These are phyloP conservation scores for Yamadazyma membranifaciens DNA, from an alignment of 1,139 yeast species.

Conservation along the genomic window DNA sequence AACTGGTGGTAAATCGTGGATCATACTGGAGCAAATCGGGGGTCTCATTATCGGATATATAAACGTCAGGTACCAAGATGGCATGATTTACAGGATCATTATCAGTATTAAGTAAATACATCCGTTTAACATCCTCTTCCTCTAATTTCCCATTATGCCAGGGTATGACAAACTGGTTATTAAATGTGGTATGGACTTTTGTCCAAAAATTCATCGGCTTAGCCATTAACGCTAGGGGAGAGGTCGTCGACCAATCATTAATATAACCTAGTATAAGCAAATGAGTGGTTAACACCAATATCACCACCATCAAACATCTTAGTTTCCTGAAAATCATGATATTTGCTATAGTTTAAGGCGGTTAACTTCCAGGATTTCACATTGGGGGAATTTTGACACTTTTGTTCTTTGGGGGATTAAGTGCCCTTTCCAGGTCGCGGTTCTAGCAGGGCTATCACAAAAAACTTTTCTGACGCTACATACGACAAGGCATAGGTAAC, in stretches of 20 bases:
- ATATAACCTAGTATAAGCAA: slow-evolving; percentile 8
- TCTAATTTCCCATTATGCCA: slow-evolving; percentile 2
- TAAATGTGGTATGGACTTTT: slow-evolving; percentile 1
- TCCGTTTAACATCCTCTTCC: slow-evolving; percentile 3
- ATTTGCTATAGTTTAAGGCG: too few species aligned
- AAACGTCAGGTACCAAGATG: slow-evolving; percentile 6
- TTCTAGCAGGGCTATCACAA: background rate
- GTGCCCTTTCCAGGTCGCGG: slow-evolving; percentile 3
- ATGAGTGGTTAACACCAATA: slow-evolving; percentile 18
- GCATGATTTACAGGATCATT: slow-evolving; percentile 1
- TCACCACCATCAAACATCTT: slow-evolving; percentile 17
- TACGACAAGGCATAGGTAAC: too few species aligned
- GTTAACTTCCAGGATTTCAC: background rate
- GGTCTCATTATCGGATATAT: slow-evolving; percentile 1
- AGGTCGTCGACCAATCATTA: slow-evolving; percentile 1
- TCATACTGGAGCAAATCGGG: slow-evolving; percentile 24
- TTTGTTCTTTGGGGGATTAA: slow-evolving; percentile 1
- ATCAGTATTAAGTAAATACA: slow-evolving; percentile 7
- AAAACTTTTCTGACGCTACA: too few species aligned
- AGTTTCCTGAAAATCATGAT: slow-evolving; percentile 17
- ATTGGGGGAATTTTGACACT: background rate
- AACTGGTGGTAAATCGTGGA: slow-evolving; percentile 33
- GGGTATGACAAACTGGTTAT: slow-evolving; percentile 3
- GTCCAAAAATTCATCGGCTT: background rate
- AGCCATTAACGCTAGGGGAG: background rate